Conservation (phyloP, 208 protist species). For the Wallacemonas sp. region DNA sequence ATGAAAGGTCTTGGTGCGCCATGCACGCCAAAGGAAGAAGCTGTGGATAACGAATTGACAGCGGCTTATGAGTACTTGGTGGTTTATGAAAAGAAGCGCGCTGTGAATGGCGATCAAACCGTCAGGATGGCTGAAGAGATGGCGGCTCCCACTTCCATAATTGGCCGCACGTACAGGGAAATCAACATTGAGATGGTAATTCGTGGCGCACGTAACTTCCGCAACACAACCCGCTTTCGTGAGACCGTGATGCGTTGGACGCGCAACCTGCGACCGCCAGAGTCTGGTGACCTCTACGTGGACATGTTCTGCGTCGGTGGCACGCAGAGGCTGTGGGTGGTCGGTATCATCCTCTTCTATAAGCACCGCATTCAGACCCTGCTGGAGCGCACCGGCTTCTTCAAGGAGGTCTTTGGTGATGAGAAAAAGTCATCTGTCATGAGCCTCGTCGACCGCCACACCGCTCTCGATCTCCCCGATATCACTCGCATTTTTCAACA, state of each 20-base stretch:
- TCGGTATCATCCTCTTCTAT: conserved; percentile 3
- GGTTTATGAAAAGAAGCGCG: no score
- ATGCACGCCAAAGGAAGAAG: no score
- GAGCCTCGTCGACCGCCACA: background rate
- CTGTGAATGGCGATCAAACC: no score
- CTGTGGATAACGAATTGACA: no score
- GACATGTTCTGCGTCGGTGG: conserved; percentile 7
- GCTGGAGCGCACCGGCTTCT: conserved; percentile 4
- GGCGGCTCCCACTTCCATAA: background rate
- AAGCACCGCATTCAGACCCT: background rate
- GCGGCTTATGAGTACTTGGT: no score
- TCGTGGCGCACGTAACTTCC: conserved; percentile 28
- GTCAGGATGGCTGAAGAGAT: no score
- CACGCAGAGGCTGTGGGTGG: background rate
- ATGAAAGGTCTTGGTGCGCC: no score
- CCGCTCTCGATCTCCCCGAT: background rate
- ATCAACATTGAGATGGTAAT: conserved; percentile 35
- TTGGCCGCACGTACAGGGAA: conserved; percentile 13
- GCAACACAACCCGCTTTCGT: conserved; percentile 20
- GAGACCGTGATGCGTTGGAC: conserved; percentile 28
- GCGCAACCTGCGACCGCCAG: background rate
- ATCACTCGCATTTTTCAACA: background rate
- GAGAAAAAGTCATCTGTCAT: background rate
- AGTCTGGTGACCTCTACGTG: conserved; percentile 4
- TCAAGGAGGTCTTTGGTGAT: conserved; percentile 3